Evolutionary conservation across 306 rosid species (phyloP).

Genomic region (Mucuna pruriens): DNA sequence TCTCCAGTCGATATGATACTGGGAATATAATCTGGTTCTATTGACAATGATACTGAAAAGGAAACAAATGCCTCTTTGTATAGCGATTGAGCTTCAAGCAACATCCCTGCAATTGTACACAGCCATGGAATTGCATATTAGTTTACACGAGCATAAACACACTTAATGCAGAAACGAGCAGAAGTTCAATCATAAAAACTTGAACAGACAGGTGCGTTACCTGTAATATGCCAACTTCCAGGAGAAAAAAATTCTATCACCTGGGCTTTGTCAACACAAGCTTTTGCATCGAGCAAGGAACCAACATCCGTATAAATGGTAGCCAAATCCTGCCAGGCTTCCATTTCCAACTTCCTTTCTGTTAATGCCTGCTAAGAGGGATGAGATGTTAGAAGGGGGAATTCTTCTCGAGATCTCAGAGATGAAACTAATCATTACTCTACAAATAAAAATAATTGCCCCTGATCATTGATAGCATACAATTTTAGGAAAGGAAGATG

Average conservation of each 20-base stretch:
- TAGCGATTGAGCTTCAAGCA: constrained; percentile 65
- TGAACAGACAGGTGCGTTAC: constrained; percentile 37
- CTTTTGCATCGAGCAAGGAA: constrained; percentile 70
- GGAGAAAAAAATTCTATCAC: constrained; percentile 63
- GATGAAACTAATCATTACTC: not conserved
- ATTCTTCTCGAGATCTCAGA: constrained; percentile 1
- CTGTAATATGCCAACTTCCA: constrained; percentile 75
- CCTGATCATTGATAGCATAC: not conserved
- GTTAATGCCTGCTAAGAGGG: constrained; percentile 52
- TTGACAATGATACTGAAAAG: constrained; percentile 64
- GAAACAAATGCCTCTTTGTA: constrained; percentile 76
- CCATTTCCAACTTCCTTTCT: constrained; percentile 62
- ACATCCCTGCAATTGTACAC: constrained; percentile 48
- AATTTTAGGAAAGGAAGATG: not conserved
- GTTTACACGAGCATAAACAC: constrained; percentile 21
- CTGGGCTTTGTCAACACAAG: constrained; percentile 70
- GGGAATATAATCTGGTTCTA: constrained; percentile 76
- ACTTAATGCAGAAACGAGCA: not conserved
- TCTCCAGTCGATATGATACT: constrained; percentile 75
- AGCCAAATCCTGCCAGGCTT: constrained; percentile 87
- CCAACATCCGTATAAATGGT: constrained; percentile 64
- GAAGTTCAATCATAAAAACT: constrained; percentile 8
- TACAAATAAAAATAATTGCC: not conserved
- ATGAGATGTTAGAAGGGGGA: not conserved
- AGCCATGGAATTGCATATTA: not conserved